Evolutionary conservation across 306 rosid genomes (phyloP), one percentile per base, ranked within the genome.

Genomic region (Dryas octopetala): DNA sequence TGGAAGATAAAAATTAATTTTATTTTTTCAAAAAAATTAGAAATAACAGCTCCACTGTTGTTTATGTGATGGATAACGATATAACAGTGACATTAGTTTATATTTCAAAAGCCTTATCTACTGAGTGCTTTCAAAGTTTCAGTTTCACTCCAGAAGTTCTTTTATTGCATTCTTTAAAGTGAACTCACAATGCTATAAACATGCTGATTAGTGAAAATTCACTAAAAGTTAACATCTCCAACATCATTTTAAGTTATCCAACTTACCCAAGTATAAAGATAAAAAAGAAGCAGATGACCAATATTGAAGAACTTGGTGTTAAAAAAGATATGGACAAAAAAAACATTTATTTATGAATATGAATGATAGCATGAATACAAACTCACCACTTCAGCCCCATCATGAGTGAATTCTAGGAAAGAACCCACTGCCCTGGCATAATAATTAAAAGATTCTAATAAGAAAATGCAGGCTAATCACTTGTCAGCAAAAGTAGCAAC

Each of bases 331-430:
- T 26, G 55, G 65, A 47, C 62, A 2, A 32, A 10, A 54, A 19
- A 50, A 26, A 7, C 13, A 59, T n/a, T 75, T 10, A 48, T 46
- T 52, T 1, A 48, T 32, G 3, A 53, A 65, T 17, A 53, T 23
- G 9, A 54, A 49, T 11, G 51, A 28, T 45, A 72, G 14, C 62
- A 19, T 50, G 17, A 52, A 55, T 62, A 57, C 26, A 63, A 72
- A 82, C 97, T 85, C 80, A 92, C 99, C 97, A 92, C 98, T 90
- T 96, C 97, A 72, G 79, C 87, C 65, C 88, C 96, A 74, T 96
- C 98, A 61, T 92, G 89, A 76, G 97, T 96, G 85, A 89, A 96
- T 81, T 96, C 99, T 65, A 96, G 81, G 85, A 90, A 96, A 52
- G 99, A 96, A 16, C 99, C 98, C 81, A 92, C 94, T 45, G 99